Evolutionary conservation across 1,139 yeast genomes (phyloP), one percentile per base, ranked within the genome.

Genomic region (Hemisphaericaspora subhashii): DNA sequence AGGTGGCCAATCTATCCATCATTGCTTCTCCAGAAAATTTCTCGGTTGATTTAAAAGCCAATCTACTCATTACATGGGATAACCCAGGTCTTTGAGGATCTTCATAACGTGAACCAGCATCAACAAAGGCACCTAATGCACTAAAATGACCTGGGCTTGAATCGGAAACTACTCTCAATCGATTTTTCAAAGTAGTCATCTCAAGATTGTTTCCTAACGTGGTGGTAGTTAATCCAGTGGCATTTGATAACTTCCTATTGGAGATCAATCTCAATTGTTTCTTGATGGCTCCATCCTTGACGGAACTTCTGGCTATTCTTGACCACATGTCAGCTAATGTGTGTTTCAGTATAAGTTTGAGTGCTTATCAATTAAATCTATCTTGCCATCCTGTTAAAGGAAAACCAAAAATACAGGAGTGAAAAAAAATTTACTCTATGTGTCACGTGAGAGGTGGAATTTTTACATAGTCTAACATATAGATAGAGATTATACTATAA

Each of bases 91-190:
- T 69, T 3, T 59, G 52, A 7, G 71, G 66, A 36, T 65, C 54
- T 62, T 92, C 98, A 56, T 71, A 88, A 39, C 98, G 73, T 1
- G 96, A 83, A 1, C 98, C 98, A 3, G 95, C 96, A 55, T 86
- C 85, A 14, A 92, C 77, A 54, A 88, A 92, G 32, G 92, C 76
- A 2, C 98, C 98, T 42, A 90, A 64, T 0, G 97, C 96, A 39
- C 92, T 76, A 58, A 92, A 92, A 60, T 90, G 96, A 22, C 96
- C 92, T 1, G 96, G 95, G 0, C 86, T 77, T 31, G 88, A 81
- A 47, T 88, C 95, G 2, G 96, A 83, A 13, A 89, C 92, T 8
- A 92, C 83, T 46, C 85, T 71, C 31, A 90, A 67, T 3, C 98
- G 98, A 62, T 89, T 92, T 11, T 75, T 54, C 28, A 90, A 68